Evolutionary conservation across 2,329 filamentous ascomycete genomes (phyloP).

Genomic region (Fusarium poae): DNA sequence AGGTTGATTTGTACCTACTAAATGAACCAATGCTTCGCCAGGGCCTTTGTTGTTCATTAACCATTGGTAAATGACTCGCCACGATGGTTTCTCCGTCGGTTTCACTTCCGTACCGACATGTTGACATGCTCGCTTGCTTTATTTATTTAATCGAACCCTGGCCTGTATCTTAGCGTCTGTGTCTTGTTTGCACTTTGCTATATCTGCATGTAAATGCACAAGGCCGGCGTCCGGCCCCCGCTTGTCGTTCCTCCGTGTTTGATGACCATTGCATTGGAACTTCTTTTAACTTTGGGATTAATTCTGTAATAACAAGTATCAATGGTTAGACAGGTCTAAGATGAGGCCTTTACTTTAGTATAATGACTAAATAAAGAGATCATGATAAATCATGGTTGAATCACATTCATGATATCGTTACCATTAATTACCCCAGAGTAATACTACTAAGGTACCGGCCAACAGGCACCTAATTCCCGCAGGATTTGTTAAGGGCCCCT

Average conservation of each 20-base stretch:
- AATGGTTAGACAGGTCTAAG: not conserved
- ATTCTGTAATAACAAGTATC: not conserved
- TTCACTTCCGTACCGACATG: constrained; percentile 25
- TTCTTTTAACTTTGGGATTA: constrained; percentile 22
- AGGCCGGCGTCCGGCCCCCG: constrained; percentile 46
- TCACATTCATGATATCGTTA: not conserved
- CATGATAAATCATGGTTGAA: not conserved
- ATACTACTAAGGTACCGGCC: not conserved
- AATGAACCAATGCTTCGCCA: constrained; percentile 5
- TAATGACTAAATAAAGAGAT: not conserved
- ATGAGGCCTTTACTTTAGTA: not conserved
- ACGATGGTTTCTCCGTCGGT: constrained; percentile 25
- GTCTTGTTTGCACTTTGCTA: constrained; percentile 34
- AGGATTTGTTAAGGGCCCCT: not conserved
- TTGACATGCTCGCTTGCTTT: not conserved
- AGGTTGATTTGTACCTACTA: not conserved
- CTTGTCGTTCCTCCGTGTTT: constrained; percentile 36
- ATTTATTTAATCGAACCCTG: constrained; percentile 12
- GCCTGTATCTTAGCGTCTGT: constrained; percentile 26
- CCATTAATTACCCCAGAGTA: constrained; percentile 1
- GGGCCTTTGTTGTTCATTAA: constrained; percentile 4
- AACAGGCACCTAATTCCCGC: constrained; percentile 5
- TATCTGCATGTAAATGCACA: constrained; percentile 46
- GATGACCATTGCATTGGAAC: constrained; percentile 12
- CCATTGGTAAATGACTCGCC: constrained; percentile 36